Conservation (phyloP, 2,329 filamentous ascomycete species). For the Ophiostoma tasmaniense region DNA sequence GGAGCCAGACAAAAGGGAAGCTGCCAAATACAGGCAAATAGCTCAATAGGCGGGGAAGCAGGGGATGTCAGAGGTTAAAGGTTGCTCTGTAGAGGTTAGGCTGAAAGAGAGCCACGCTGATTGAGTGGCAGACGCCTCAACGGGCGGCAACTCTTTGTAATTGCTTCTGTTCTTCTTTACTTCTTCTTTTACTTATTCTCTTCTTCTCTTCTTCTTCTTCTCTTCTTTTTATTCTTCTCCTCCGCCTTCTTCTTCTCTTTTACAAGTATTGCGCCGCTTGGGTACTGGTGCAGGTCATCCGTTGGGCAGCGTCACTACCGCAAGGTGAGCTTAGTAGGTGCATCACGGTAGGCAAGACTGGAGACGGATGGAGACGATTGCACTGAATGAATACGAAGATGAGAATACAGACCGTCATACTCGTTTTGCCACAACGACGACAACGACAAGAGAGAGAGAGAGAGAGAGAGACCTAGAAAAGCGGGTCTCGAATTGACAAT, state of each 20-base stretch:
- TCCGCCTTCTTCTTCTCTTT: too few species aligned
- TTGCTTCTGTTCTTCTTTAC: background rate
- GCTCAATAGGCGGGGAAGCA: background rate
- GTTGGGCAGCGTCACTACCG: too few species aligned
- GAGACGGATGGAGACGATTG: background rate
- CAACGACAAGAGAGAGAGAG: background rate
- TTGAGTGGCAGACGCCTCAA: background rate
- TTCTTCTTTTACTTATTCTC: too few species aligned
- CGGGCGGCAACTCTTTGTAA: background rate
- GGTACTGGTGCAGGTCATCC: background rate
- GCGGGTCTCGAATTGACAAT: constrained; percentile 18
- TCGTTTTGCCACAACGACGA: background rate
- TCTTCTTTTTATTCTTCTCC: too few species aligned
- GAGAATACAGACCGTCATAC: background rate
- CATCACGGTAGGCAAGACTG: too few species aligned
- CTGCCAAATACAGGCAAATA: background rate
- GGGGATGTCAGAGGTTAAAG: background rate
- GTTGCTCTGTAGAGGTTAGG: background rate
- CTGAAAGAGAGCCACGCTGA: background rate
- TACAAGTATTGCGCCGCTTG: too few species aligned
- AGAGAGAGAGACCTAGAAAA: constrained; percentile 12
- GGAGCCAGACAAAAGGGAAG: background rate
- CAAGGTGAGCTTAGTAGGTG: background rate
- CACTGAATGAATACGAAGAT: too few species aligned
- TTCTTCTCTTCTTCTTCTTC: too few species aligned